Percentiles rank a stretch among this genome's conserved stretches.
phyloP scores from a whole-genome alignment of 2,329 filamentous ascomycete genomes.

The Botrytis fabae region DNA sequence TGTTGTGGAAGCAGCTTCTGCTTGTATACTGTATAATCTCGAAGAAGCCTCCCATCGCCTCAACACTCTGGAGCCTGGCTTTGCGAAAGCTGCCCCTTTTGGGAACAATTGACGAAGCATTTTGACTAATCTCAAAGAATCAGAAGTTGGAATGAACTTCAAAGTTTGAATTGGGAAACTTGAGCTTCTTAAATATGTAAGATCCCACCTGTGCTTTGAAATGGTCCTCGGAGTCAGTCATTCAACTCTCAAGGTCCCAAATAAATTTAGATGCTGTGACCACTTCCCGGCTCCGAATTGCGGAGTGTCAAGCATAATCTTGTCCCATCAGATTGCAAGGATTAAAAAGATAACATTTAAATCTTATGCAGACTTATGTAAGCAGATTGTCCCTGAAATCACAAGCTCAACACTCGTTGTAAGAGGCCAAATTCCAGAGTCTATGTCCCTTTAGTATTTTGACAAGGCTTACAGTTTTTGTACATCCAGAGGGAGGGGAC shows the following conservation, averaged over 20 bases:
- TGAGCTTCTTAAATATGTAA: slow-evolving; percentile 3
- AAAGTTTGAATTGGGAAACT: neutral
- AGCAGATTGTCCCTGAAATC: neutral
- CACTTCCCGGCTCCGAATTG: slow-evolving; percentile 15
- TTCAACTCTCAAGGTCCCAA: neutral
- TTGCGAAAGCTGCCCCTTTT: slow-evolving; percentile 44
- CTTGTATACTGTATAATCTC: slow-evolving; percentile 53
- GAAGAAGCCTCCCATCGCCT: slow-evolving; percentile 41
- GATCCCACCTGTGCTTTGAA: slow-evolving; percentile 6
- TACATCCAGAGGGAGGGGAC: neutral
- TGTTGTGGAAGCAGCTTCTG: slow-evolving; percentile 31
- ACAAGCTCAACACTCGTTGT: slow-evolving; percentile 3
- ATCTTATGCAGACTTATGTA: slow-evolving; percentile 13
- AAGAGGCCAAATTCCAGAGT: neutral
- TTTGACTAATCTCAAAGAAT: slow-evolving; percentile 24
- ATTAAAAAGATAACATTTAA: neutral
- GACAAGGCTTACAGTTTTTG: slow-evolving; percentile 5
- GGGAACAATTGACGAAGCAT: slow-evolving; percentile 52
- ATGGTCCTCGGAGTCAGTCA: neutral
- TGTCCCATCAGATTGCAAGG: slow-evolving; percentile 5
- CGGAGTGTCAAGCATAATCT: slow-evolving; percentile 11
- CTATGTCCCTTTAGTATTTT: neutral
- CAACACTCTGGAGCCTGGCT: slow-evolving; percentile 40
- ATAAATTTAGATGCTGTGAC: slow-evolving; percentile 8
- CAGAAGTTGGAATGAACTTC: slow-evolving; percentile 1